phyloP scores from a whole-genome alignment of 2,329 filamentous ascomycete genomes.

The Cadophora malorum region DNA sequence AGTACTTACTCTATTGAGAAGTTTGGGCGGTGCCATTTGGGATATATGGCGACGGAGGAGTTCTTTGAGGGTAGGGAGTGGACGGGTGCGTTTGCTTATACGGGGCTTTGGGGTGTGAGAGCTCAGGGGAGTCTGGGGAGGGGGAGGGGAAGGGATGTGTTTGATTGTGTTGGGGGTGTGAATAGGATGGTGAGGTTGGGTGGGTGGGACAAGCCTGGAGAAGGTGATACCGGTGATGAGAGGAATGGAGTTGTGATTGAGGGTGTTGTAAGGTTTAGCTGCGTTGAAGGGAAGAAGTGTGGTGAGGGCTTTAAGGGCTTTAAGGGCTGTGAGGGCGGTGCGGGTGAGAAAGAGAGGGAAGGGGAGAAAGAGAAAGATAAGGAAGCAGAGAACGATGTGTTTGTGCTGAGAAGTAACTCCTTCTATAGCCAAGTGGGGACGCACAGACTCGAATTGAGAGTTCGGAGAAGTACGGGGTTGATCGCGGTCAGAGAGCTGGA shows the following conservation, averaged over 20 bases:
- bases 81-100: constrained; percentile 5
- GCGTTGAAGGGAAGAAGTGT: too few relatives aligned
- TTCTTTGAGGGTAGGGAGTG: background rate
- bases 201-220: background rate
- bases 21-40: background rate
- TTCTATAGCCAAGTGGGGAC: constrained; percentile 3
- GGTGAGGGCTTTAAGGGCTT: too few relatives aligned
- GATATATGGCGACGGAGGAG: background rate
- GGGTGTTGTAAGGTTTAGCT: background rate
- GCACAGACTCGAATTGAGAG: background rate
- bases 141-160: background rate
- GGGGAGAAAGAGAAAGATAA: background rate
- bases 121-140: background rate
- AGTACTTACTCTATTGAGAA: background rate
- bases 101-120: background rate
- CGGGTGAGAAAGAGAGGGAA: background rate
- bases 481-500: background rate
- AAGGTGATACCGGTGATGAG: background rate
- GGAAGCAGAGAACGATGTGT: background rate
- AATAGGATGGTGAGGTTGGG: background rate
- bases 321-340: too few relatives aligned
- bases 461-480: background rate
- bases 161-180: constrained; percentile 6
- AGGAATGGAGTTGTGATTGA: background rate
- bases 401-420: background rate